These are phyloP conservation scores for Suaeda aralocaspica DNA, from an alignment of 148 eudicot genomes.

Conservation along the genomic window DNA sequence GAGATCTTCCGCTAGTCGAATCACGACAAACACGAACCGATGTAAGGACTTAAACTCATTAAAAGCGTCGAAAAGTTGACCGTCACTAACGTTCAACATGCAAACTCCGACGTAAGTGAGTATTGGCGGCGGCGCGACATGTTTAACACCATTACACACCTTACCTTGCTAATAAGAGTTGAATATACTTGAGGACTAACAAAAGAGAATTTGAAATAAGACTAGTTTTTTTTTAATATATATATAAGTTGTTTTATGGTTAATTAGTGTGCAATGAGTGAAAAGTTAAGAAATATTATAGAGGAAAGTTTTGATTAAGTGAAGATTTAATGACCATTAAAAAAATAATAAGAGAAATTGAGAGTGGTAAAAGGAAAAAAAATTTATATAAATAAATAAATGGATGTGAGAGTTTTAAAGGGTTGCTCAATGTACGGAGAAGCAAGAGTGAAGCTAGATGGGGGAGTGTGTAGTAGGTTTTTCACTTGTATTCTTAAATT, in stretches of 20 bases:
- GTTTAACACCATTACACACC: not conserved
- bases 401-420: not conserved
- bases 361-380: not conserved
- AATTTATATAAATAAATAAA: not conserved
- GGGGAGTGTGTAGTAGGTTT: too few species aligned
- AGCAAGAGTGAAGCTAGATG: not conserved
- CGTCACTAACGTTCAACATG: conserved; percentile 46
- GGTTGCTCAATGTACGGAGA: not conserved
- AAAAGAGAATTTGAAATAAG: too few species aligned
- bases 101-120: conserved; percentile 76
- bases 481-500: too few species aligned
- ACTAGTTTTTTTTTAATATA: too few species aligned
- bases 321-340: too few species aligned
- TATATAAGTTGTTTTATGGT: too few species aligned
- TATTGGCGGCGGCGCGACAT: not conserved
- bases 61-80: conserved; percentile 51
- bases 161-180: too few species aligned
- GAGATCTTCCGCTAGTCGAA: conserved; percentile 54
- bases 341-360: not conserved
- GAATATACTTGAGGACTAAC: too few species aligned
- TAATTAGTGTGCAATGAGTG: too few species aligned
- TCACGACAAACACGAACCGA: conserved; percentile 85
- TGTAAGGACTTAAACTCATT: conserved; percentile 47
- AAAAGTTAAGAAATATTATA: too few species aligned
- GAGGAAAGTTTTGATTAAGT: too few species aligned